Base-by-base conservation (phyloP, 768 basidiomycete genomes). In the Coprinopsis marcescibilis region DNA sequence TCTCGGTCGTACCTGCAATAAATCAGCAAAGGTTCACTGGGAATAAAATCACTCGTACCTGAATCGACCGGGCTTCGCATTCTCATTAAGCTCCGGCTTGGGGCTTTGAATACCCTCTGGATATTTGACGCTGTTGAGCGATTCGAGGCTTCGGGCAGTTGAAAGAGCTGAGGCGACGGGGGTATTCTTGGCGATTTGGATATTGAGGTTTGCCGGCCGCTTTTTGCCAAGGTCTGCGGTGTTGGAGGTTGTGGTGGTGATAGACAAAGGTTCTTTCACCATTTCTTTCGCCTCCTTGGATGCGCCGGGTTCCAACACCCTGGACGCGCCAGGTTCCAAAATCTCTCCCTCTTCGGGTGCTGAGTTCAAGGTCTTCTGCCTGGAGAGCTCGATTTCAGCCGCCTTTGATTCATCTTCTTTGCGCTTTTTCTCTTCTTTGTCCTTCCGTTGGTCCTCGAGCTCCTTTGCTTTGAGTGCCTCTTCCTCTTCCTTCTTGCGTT, bases 61-160 rank as follows among this genome's bases (percentile, higher is more conserved):
- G 72, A 91, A 95, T 66, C 91, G 94, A 56, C 92, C 92, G 46
- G 89, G 81, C 66, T 83, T 80, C 5, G 83, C 85, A 51, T 83
- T 78, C 45, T 77, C 70, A 65, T 96, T 97, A 54, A 98, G 83
- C 55, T 90, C 91, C 5, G 83, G 68, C 53, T 76, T 78, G 2
- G 95, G 95, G 46, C 91, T 88, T 60, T 73, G 74, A 61, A 92
- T 78, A 37, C 85, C 82, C 46, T 84, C 83, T 5, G 94, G 92
- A 60, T 97, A 97, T 19, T 76, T 66, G 34, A 97, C 75, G 37
- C 77, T 68, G 26, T 73, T 72, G 38, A 98, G 77, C 63, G 95
- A 85, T 41, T 86, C 82, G 53, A 99, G 95, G 52, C 81, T 78
- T 43, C 83, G 80, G 29, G 95, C 95, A 8, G 89, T 84, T 12